Evolutionary conservation across 495 filamentous ascomycete genomes (phyloP).

Genomic region (Daldinia vernicosa): DNA sequence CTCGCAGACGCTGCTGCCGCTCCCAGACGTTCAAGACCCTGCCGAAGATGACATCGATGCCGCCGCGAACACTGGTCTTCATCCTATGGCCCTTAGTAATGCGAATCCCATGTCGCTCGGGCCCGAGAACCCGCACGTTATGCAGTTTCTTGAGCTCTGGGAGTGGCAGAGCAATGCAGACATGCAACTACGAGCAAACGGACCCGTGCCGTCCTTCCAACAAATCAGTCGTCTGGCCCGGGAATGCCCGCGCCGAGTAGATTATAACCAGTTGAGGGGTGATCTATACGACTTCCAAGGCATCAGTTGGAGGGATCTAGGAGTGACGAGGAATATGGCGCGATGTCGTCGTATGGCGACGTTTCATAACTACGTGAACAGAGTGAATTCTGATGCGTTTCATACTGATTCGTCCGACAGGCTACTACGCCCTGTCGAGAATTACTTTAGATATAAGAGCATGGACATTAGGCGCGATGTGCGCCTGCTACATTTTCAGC

Average conservation of each 20-base stretch:
- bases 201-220: constrained; percentile 16
- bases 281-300: constrained; percentile 79
- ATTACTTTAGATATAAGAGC: constrained; percentile 74
- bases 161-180: constrained; percentile 33
- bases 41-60: constrained; percentile 34
- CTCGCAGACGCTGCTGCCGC: background rate
- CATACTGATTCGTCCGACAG: constrained; percentile 48
- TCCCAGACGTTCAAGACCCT: constrained; percentile 22
- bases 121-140: constrained; percentile 39
- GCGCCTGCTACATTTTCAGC: constrained; percentile 83
- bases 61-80: constrained; percentile 29
- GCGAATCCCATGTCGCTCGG: constrained; percentile 40
- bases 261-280: constrained; percentile 60
- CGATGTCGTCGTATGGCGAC: constrained; percentile 63
- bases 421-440: constrained; percentile 55
- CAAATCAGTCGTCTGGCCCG: constrained; percentile 27
- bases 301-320: constrained; percentile 75
- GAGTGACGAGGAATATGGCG: constrained; percentile 68
- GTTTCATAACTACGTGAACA: constrained; percentile 69
- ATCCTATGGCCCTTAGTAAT: constrained; percentile 42
- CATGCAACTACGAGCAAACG: constrained; percentile 13
- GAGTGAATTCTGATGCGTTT: constrained; percentile 49
- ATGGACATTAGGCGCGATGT: constrained; percentile 74
- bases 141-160: constrained; percentile 43
- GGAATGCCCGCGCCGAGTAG: constrained; percentile 36